Conservation (phyloP, 2,329 filamentous ascomycete genomes). For the Didymella sp. region DNA sequence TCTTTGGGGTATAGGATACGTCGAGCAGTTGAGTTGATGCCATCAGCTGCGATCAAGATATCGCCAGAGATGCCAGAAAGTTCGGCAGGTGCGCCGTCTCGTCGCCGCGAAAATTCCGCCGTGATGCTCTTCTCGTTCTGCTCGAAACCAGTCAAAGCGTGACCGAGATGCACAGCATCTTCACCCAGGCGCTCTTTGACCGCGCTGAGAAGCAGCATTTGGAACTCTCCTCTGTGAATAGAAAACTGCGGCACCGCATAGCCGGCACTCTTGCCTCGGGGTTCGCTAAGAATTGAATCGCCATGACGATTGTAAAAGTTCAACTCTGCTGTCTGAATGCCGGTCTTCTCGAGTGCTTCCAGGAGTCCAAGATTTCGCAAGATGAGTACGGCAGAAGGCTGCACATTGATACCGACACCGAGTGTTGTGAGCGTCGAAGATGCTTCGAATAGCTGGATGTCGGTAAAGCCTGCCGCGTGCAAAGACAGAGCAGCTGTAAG, state of each 20-base stretch:
- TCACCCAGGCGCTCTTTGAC: constrained; percentile 53
- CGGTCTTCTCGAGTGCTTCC: constrained; percentile 51
- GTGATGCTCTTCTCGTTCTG: constrained; percentile 50
- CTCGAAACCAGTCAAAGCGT: constrained; percentile 47
- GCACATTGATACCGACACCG: constrained; percentile 57
- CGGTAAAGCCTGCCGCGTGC: constrained; percentile 69
- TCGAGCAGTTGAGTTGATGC: constrained; percentile 55
- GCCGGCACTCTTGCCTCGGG: constrained; percentile 51
- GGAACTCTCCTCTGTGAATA: constrained; percentile 56
- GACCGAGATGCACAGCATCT: constrained; percentile 50
- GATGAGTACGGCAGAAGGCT: constrained; percentile 56
- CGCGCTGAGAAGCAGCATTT: constrained; percentile 54
- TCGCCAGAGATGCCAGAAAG: constrained; percentile 44
- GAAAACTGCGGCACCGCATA: constrained; percentile 55
- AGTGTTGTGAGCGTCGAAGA: constrained; percentile 52
- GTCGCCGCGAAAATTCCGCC: constrained; percentile 46
- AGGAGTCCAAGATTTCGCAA: constrained; percentile 54
- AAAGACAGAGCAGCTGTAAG: constrained; percentile 73
- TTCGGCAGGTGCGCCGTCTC: constrained; percentile 35
- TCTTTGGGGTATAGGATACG: constrained; percentile 54
- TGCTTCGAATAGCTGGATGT: constrained; percentile 55
- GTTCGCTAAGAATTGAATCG: constrained; percentile 53
- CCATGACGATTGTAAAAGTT: constrained; percentile 57
- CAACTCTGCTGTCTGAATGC: constrained; percentile 53
- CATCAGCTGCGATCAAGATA: constrained; percentile 53